Percentiles rank a stretch among this genome's conserved stretches.
Conservation (phyloP, 2,329 filamentous ascomycete species). For the Arachnomyces sp. region DNA sequence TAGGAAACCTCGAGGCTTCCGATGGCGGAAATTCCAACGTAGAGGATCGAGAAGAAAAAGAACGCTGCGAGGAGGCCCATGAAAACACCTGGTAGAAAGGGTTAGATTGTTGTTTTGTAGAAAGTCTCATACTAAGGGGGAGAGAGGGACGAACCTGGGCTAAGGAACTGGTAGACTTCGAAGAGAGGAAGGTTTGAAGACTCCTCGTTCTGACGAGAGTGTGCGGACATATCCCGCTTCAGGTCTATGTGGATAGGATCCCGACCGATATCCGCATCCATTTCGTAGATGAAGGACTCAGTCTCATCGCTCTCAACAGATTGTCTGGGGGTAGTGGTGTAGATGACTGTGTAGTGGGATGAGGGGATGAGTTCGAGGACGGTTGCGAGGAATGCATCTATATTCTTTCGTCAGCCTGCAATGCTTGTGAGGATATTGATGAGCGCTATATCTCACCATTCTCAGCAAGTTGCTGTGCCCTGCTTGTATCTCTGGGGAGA, state of each 20-base stretch:
- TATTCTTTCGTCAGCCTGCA: conserved; percentile 6
- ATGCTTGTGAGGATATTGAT: background rate
- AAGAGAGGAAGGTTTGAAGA: conserved; percentile 46
- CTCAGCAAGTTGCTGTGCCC: conserved; percentile 32
- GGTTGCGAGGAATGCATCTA: conserved; percentile 41
- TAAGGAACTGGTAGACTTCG: conserved; percentile 91
- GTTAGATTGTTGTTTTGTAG: background rate
- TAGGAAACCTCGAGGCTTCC: conserved; percentile 81
- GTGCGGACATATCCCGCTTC: conserved; percentile 52
- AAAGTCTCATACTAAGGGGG: background rate
- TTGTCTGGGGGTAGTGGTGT: conserved; percentile 55
- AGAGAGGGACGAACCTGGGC: conserved; percentile 59
- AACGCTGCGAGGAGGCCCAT: conserved; percentile 68
- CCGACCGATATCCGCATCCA: conserved; percentile 46
- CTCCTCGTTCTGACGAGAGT: conserved; percentile 28
- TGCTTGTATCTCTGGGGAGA: conserved; percentile 27
- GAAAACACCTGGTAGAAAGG: conserved; percentile 60
- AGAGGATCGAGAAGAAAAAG: conserved; percentile 67
- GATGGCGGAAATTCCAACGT: conserved; percentile 68
- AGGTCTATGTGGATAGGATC: conserved; percentile 61
- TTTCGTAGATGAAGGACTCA: conserved; percentile 49
- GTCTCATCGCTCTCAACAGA: conserved; percentile 19
- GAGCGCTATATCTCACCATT: conserved; percentile 29
- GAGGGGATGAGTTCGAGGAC: conserved; percentile 40
- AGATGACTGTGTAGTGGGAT: conserved; percentile 63